Evolutionary conservation across 257 asterid genomes (phyloP).

Genomic region (Gardenia jasminoides): DNA sequence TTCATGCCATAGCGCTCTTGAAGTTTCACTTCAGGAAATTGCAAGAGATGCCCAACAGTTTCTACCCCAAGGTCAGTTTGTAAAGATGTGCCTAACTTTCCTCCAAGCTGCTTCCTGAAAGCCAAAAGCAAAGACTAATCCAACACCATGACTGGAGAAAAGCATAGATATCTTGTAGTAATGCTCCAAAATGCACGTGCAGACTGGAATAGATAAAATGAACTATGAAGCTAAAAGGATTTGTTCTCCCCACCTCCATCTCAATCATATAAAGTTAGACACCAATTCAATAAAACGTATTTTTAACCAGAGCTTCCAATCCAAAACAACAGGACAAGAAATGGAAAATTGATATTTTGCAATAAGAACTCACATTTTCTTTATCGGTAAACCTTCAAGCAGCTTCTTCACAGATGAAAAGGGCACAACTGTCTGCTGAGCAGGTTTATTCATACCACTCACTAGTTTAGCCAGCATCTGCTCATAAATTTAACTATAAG

Average conservation of each 20-base stretch:
- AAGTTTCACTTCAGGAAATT: constrained; percentile 77
- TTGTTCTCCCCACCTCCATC: background rate
- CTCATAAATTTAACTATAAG: constrained; percentile 26
- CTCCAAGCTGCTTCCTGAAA: constrained; percentile 97
- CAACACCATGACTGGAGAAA: background rate
- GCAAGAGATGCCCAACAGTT: constrained; percentile 89
- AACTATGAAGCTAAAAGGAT: background rate
- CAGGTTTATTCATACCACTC: constrained; percentile 98
- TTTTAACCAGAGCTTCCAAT: background rate
- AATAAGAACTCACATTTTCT: constrained; percentile 63
- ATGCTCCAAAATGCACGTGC: background rate
- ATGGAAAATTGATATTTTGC: background rate
- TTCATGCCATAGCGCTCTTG: constrained; percentile 82
- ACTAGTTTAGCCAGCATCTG: constrained; percentile 98
- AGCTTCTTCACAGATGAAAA: constrained; percentile 59
- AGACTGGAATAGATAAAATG: background rate
- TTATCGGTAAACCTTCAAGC: constrained; percentile 75
- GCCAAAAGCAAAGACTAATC: constrained; percentile 5
- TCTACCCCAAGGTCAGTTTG: constrained; percentile 71
- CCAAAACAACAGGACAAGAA: background rate
- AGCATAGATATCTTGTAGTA: constrained; percentile 13
- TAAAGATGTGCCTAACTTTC: constrained; percentile 89
- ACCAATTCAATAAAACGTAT: background rate
- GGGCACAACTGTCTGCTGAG: constrained; percentile 94
- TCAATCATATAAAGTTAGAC: background rate